Percentiles rank a stretch among this genome's conserved stretches.
Evolutionary conservation across 2,329 filamentous ascomycete species (phyloP).

Genomic region (Endoconidiophora laricicola): DNA sequence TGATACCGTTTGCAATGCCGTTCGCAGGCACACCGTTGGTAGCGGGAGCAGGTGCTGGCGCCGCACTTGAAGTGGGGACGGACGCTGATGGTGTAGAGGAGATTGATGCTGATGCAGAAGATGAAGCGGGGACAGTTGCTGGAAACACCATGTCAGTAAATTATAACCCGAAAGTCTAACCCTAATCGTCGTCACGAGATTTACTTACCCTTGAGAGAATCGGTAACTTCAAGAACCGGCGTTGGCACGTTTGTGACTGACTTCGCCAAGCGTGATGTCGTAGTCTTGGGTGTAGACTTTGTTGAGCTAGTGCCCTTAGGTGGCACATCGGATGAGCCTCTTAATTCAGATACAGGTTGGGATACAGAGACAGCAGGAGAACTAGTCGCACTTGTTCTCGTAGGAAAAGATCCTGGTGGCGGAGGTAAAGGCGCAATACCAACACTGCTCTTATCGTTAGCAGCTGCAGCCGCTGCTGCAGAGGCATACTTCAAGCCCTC

Average conservation of each 20-base stretch:
- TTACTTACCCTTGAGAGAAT: slow-evolving; percentile 29
- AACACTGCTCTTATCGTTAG: slow-evolving; percentile 71
- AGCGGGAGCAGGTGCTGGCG: not conserved
- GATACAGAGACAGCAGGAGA: slow-evolving; percentile 33
- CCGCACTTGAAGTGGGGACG: not conserved
- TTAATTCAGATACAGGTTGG: slow-evolving; percentile 25
- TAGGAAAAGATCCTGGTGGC: slow-evolving; percentile 47
- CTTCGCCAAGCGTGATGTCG: slow-evolving; percentile 8
- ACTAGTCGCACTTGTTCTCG: slow-evolving; percentile 35
- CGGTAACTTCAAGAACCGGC: slow-evolving; percentile 25
- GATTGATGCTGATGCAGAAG: slow-evolving; percentile 1
- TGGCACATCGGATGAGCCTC: slow-evolving; percentile 21
- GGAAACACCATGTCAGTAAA: slow-evolving; percentile 12
- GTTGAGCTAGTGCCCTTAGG: slow-evolving; percentile 26
- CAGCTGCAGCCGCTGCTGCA: slow-evolving; percentile 81
- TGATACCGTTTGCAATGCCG: slow-evolving; percentile 31
- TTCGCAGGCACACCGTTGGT: slow-evolving; percentile 28
- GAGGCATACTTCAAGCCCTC: slow-evolving; percentile 95
- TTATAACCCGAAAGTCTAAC: slow-evolving; percentile 9
- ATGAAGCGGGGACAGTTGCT: slow-evolving; percentile 3
- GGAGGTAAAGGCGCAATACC: slow-evolving; percentile 89
- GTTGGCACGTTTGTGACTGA: slow-evolving; percentile 25
- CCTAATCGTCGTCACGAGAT: not conserved
- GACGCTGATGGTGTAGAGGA: not conserved
- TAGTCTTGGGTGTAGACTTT: slow-evolving; percentile 18